These are phyloP conservation scores for Geotrichum australiense DNA, from an alignment of 1,139 yeast species.

Conservation along the genomic window DNA sequence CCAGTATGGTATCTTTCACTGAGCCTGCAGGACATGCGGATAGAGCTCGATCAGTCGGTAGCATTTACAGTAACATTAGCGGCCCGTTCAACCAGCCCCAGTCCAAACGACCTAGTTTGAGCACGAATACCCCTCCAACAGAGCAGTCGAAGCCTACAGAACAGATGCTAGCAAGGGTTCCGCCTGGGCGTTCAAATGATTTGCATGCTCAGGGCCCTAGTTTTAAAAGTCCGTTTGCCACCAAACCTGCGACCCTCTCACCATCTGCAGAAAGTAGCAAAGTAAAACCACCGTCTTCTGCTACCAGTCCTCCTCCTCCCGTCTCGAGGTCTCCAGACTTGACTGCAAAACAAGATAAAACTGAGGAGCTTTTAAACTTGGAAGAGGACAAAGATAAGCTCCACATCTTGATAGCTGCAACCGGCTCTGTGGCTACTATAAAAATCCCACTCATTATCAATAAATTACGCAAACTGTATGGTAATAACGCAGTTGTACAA, in stretches of 20 bases:
- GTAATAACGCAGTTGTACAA: constrained; percentile 67
- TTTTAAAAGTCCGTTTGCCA: background rate
- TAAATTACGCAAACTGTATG: constrained; percentile 69
- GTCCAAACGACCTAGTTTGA: background rate
- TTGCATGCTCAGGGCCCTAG: background rate
- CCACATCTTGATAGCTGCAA: constrained; percentile 83
- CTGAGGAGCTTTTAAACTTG: background rate
- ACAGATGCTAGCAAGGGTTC: too few relatives aligned
- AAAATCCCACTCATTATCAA: constrained; percentile 84
- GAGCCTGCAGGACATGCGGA: constrained; percentile 19
- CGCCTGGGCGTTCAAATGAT: too few relatives aligned
- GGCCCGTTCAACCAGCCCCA: background rate
- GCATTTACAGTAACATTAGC: constrained; percentile 13
- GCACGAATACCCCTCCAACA: background rate
- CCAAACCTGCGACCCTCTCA: background rate
- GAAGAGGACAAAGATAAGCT: constrained; percentile 40
- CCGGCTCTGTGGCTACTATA: constrained; percentile 95
- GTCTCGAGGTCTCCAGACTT: background rate
- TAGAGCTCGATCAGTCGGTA: constrained; percentile 16
- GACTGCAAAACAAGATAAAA: background rate
- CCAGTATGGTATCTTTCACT: constrained; percentile 17
- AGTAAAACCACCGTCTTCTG: background rate
- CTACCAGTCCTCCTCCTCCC: constrained; percentile 1
- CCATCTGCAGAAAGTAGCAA: background rate
- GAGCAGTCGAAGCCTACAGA: background rate